Evolutionary conservation across 208 protist genomes (phyloP), one percentile per base, ranked within the genome.

Genomic region (Leishmania aethiopica): DNA sequence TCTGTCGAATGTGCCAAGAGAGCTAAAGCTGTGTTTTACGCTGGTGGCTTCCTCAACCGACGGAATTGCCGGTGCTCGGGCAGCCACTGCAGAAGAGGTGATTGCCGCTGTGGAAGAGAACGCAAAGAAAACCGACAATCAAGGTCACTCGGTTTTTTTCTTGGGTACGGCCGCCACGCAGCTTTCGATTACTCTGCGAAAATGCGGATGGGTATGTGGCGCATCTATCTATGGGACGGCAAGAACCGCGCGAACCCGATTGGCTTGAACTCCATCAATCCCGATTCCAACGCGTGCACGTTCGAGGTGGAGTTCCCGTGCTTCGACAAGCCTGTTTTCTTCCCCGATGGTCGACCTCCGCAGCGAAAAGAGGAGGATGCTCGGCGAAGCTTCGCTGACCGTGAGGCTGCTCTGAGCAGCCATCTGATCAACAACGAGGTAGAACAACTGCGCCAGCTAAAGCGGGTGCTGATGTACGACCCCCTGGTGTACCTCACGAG

Each of bases 11-110:
- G 75, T 83, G 0, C 93, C 91, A 40, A 75, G 90, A n/a, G 93
- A 94, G 73, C 17, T 91, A 3, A 94, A 90, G 75, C 53, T 96
- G 28, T 95, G 92, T 66, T 89, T 96, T 71, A 87, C 87, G 19
- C 80, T 94, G 6, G 57, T 91, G 19, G 90, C 85, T 6, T 82
- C 79, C 0, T 69, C 81, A 11, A 81, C 75, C 2, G 89, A 94
- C 57, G 77, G 83, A 22, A 73, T 91, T 19, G 69, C 37, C 32
- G 37, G 60, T 28, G 78, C 89, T 6, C 47, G 32, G n/a, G 83
- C 83, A 40, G 69, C 86, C 5, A 76, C 81, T 32, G 86, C 79
- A 0, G 70, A 84, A 22, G 77, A 88, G 15, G 69, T 93, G n/a
- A 79, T 92, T 60, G 79, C 72, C 17, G 57, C n/a, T 42, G 78